phyloP scores from a whole-genome alignment of 257 asterid genomes.

The Oldenlandia corymbosa region DNA sequence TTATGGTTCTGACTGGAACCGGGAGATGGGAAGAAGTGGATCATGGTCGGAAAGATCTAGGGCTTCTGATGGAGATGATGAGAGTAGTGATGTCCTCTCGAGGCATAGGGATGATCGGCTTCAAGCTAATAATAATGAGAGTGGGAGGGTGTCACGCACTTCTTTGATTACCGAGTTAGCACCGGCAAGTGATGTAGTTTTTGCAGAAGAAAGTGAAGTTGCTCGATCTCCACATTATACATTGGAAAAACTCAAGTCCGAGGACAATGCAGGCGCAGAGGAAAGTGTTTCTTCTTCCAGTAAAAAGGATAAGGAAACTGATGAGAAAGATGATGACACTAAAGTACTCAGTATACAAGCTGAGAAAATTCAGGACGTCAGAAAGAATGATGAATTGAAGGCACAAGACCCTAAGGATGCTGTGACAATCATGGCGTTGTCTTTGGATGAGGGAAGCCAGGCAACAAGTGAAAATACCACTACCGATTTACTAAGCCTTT shows the following conservation, averaged over 20 bases:
- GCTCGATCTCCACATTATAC: constrained; percentile 31
- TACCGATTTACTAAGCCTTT: constrained; percentile 50
- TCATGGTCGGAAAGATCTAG: constrained; percentile 46
- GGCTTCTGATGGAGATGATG: constrained; percentile 34
- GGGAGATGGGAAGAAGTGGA: constrained; percentile 53
- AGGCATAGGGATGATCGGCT: constrained; percentile 38
- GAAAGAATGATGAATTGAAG: constrained; percentile 27
- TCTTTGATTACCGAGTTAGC: constrained; percentile 38
- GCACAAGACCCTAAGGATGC: constrained; percentile 29
- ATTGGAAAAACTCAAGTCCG: constrained; percentile 26
- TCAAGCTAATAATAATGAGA: constrained; percentile 35
- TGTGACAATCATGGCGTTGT: constrained; percentile 16
- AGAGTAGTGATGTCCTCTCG: constrained; percentile 33
- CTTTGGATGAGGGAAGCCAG: constrained; percentile 26
- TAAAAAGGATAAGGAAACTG: constrained; percentile 31
- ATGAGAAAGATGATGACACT: constrained; percentile 33
- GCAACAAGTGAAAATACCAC: constrained; percentile 28
- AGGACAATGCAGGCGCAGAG: constrained; percentile 37
- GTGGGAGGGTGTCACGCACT: constrained; percentile 28
- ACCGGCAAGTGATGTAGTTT: constrained; percentile 11
- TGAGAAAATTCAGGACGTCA: constrained; percentile 28
- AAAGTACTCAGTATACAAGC: constrained; percentile 25
- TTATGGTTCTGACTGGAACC: constrained; percentile 47
- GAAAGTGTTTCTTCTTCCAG: constrained; percentile 22
- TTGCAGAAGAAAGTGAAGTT: constrained; percentile 24